Evolutionary conservation across 768 basidiomycete genomes (phyloP).

Genomic region (Psilocybe cubensis): DNA sequence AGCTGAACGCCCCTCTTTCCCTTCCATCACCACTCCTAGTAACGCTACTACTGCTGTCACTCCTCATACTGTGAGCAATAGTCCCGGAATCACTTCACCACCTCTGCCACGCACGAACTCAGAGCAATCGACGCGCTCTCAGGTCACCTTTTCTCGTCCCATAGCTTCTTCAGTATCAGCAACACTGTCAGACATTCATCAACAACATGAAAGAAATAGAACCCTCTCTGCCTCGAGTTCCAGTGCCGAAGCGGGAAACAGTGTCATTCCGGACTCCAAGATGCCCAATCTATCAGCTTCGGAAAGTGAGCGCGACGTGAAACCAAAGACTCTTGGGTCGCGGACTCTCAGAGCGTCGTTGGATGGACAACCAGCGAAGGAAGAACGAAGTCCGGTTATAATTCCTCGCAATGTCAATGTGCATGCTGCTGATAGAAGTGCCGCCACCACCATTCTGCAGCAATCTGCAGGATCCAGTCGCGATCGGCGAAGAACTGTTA

Average conservation of each 20-base stretch:
- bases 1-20: conserved; percentile 40
- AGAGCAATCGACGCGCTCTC: conserved; percentile 43
- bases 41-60: conserved; percentile 72
- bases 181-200: conserved; percentile 58
- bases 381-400: neutral
- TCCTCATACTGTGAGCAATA: conserved; percentile 61
- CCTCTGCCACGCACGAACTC: conserved; percentile 52
- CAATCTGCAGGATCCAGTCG: conserved; percentile 23
- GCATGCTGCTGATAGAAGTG: conserved; percentile 46
- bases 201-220: conserved; percentile 45
- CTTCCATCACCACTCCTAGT: conserved; percentile 52
- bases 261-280: conserved; percentile 16
- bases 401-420: conserved; percentile 19
- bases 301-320: conserved; percentile 53
- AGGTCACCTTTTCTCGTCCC: conserved; percentile 70
- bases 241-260: conserved; percentile 24
- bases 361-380: conserved; percentile 37
- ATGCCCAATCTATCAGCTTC: conserved; percentile 36
- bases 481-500: conserved; percentile 47
- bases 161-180: conserved; percentile 55
- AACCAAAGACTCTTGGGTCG: conserved; percentile 42
- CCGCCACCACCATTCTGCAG: conserved; percentile 32
- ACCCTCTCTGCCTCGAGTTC: conserved; percentile 29
- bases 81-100: conserved; percentile 35
- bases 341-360: conserved; percentile 43